Evolutionary conservation across 108 stramenopile genomes (phyloP).

Genomic region (Skeletonema tropicum): DNA sequence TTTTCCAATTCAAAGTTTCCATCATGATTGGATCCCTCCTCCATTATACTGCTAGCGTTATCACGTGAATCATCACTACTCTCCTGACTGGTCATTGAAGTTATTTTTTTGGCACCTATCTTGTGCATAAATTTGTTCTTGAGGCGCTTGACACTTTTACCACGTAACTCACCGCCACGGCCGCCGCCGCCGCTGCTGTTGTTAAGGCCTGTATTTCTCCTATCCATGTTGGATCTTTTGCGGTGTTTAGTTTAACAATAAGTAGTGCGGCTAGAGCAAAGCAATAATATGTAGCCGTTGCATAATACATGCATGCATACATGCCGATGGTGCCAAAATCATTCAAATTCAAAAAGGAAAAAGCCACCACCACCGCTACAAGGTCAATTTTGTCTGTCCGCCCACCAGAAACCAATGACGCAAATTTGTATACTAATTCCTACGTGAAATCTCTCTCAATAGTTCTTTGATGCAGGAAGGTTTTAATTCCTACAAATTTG

Average conservation of each 20-base stretch:
- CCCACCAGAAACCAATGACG: neutral
- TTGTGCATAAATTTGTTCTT: neutral
- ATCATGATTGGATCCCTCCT: no score
- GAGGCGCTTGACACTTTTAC: neutral
- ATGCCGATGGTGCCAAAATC: no score
- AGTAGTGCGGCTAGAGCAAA: no score
- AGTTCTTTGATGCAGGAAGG: no score
- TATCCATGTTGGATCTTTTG: neutral
- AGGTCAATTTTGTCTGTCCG: no score
- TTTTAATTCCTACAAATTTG: no score
- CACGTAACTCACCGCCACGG: neutral
- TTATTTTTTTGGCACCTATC: neutral
- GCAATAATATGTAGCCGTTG: no score
- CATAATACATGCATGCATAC: no score
- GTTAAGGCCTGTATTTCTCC: neutral
- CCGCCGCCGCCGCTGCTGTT: neutral
- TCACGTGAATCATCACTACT: neutral
- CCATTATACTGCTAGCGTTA: neutral
- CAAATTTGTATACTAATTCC: neutral
- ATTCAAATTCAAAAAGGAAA: no score
- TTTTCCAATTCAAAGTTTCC: neutral
- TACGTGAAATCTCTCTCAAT: neutral
- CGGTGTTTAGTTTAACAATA: no score
- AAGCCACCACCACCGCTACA: no score
- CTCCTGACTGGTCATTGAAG: neutral